A percentile compares a stretch with the other conserved stretches of the same genome.
phyloP scores from a whole-genome alignment of 2,329 filamentous ascomycete genomes.

The Ceratocystiopsis sp. region DNA sequence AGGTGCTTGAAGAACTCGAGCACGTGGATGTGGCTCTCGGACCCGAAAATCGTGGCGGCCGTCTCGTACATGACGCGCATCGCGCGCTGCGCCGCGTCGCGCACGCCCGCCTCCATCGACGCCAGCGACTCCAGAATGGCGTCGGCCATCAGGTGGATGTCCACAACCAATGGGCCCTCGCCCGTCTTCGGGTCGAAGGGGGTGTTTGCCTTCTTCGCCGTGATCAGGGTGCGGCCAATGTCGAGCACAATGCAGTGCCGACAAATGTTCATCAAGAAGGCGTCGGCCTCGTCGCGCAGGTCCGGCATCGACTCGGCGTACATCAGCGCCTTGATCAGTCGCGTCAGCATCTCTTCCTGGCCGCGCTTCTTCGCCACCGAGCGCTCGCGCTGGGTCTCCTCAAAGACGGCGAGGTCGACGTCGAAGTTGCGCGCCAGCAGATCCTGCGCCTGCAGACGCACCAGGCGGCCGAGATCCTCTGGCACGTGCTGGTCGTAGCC shows the following conservation, averaged over 20 bases:
- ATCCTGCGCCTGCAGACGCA: slow-evolving; percentile 82
- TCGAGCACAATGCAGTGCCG: slow-evolving; percentile 85
- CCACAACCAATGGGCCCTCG: slow-evolving; percentile 74
- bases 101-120: slow-evolving; percentile 64
- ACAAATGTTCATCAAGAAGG: slow-evolving; percentile 65
- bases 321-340: slow-evolving; percentile 75
- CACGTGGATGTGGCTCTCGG: slow-evolving; percentile 50
- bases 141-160: slow-evolving; percentile 73
- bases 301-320: slow-evolving; percentile 70
- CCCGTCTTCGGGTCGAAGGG: slow-evolving; percentile 74
- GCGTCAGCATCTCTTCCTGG: slow-evolving; percentile 69
- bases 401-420: slow-evolving; percentile 51
- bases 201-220: slow-evolving; percentile 59
- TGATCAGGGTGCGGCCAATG: slow-evolving; percentile 67
- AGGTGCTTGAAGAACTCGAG: slow-evolving; percentile 76
- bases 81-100: slow-evolving; percentile 65
- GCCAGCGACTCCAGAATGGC: slow-evolving; percentile 81
- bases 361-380: slow-evolving; percentile 76
- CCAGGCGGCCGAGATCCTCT: slow-evolving; percentile 69
- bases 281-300: slow-evolving; percentile 57
- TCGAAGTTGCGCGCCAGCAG: slow-evolving; percentile 56
- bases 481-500: slow-evolving; percentile 65
- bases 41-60: slow-evolving; percentile 63
- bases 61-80: slow-evolving; percentile 66
- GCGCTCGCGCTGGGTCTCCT: slow-evolving; percentile 59